Evolutionary conservation across 768 basidiomycete species (phyloP), one percentile per base, ranked within the genome.

Genomic region (Serendipita sp.): DNA sequence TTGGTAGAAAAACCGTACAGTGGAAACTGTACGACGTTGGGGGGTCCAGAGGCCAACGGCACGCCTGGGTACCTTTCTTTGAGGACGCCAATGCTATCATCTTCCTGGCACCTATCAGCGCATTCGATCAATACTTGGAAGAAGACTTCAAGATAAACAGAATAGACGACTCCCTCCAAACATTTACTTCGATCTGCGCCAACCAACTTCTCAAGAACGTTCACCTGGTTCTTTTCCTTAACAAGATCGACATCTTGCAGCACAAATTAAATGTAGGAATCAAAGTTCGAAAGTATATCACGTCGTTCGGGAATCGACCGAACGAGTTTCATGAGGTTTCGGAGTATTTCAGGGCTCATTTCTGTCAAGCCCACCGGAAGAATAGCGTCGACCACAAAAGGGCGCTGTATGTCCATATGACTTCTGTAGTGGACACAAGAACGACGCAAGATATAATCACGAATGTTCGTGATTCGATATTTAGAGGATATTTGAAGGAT

Each of bases 101-200:
- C 73, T 92, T 92, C 73, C 76, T 92, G 60, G 89, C 88, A 62
- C 89, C 89, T 45, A 85, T 92, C 67, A 88, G 86, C 70, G 89
- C 89, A 45, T 92, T 88, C 71, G 88, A 92, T 77, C 88, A 90
- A 86, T 89, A 88, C 72, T 80, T 92, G 8, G 86, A 89, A 69
- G 89, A 92, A 75, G 89, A 91, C 71, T 79, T 83, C 3, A 80
- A 82, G 67, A 85, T 85, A 56, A 91, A 91, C 71, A 76, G 89
- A 68, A 85, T 91, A 66, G 83, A 89, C 66, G 89, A 92, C 73
- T 90, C 89, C 0, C 77, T 92, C 18, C 86, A 87, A 69, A 78
- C 91, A 8, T 89, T 88, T 74, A 84, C 82, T 3, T 75, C 82
- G 13, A 83, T 92, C 66, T 90, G 88, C 70, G 78, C 85, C 60